Evolutionary conservation across 495 filamentous ascomycete species (phyloP), one percentile per base, ranked within the genome.

Genomic region (Terfezia boudieri): DNA sequence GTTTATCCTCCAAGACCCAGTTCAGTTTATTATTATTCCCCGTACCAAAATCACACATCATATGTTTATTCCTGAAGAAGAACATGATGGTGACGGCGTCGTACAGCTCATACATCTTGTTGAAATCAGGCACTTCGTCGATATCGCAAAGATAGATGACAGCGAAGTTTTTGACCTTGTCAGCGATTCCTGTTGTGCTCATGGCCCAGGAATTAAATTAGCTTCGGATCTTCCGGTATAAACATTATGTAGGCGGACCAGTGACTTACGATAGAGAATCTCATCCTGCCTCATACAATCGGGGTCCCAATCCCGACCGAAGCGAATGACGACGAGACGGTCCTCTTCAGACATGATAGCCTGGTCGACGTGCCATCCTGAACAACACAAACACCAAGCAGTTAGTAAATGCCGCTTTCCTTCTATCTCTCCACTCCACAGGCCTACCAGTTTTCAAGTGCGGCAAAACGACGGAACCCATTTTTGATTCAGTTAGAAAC

Each of bases 21-120:
- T 95, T 96, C 61, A 93, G 73, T 67, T 93, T 94, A 69, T 98
- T 96, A 68, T 98, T 98, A 70, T 98, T 94, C 61, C 90, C 90
- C 6, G 92, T 96, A 11, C 90, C 89, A 59, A 94, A 90, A 78
- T 95, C 90, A 66, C 82, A 88, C 84, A 92, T 90, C 81, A 98
- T 96, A 68, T 96, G 87, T 68, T 95, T 96, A 67, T 96, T 96
- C 50, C 90, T 77, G 70, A 88, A 98, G 75, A 96, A 98, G 74
- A 90, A 94, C 75, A 80, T 79, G 50, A 77, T 58, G 4, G 76
- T 76, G 57, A 77, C 68, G 2, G 76, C 69, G 58, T 78, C 76
- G 68, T 78, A 79, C 43, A 79, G 71, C 55, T 78, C 71, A 60
- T 76, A 65, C 92, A 96, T 98, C 60, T 83, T 79, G 66, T 92